phyloP scores from a whole-genome alignment of 805 yeast species.

The Cyberlindnera mississippiensis region DNA sequence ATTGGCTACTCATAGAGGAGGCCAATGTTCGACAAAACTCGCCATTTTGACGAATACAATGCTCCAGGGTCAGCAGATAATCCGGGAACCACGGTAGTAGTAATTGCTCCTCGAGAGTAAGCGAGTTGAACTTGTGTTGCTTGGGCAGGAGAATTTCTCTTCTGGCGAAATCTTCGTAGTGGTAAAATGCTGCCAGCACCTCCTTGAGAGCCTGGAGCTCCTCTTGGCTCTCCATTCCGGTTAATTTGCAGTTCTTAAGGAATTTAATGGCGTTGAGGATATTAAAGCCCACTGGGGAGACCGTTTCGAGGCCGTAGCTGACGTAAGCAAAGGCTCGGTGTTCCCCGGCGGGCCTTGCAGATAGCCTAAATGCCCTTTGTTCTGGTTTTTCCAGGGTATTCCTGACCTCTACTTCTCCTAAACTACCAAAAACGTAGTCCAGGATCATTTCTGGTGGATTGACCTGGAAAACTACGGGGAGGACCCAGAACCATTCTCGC shows the following conservation, averaged over 20 bases:
- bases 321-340: too few relatives aligned
- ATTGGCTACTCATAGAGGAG: conserved; percentile 37
- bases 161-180: conserved; percentile 35
- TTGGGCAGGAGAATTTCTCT: conserved; percentile 31
- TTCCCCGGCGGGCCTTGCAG: too few relatives aligned
- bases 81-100: conserved; percentile 48
- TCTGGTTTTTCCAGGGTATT: too few relatives aligned
- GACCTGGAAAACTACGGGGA: too few relatives aligned
- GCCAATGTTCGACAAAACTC: conserved; percentile 43
- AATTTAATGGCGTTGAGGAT: too few relatives aligned
- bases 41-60: conserved; percentile 43
- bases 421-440: too few relatives aligned
- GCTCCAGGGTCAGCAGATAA: conserved; percentile 37
- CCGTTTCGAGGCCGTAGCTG: too few relatives aligned
- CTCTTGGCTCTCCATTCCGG: conserved; percentile 12
- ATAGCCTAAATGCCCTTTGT: too few relatives aligned
- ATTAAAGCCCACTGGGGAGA: background rate
- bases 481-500: background rate
- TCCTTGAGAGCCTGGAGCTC: conserved; percentile 11
- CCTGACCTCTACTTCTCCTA: too few relatives aligned
- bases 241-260: background rate
- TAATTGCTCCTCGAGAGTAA: conserved; percentile 38
- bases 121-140: conserved; percentile 30
- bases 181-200: conserved; percentile 25
- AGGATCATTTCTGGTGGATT: too few relatives aligned